phyloP scores from a whole-genome alignment of 768 basidiomycete genomes.

The Tremella mesenterica region DNA sequence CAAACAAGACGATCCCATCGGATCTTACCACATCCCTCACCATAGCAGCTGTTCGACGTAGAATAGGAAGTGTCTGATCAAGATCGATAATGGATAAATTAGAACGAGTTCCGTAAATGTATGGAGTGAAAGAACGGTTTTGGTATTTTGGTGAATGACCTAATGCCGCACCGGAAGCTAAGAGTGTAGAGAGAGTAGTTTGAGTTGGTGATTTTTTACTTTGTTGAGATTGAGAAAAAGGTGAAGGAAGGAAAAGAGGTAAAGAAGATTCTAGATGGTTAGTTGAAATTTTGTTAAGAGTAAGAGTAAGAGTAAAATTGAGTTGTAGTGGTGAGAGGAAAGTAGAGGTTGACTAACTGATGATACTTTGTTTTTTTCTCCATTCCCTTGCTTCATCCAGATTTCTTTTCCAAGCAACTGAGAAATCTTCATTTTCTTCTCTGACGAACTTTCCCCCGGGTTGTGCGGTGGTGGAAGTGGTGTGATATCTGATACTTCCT shows the following conservation, averaged over 20 bases:
- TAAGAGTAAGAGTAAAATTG: no score
- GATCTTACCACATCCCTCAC: conserved; percentile 69
- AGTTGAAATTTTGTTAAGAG: no score
- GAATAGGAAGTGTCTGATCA: conserved; percentile 81
- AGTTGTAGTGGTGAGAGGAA: conserved; percentile 15
- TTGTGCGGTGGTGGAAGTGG: no score
- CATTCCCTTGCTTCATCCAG: neutral
- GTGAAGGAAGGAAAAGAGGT: no score
- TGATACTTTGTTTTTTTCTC: neutral
- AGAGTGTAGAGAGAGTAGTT: conserved; percentile 74
- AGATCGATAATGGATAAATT: conserved; percentile 89
- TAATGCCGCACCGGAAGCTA: conserved; percentile 88
- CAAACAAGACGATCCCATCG: conserved; percentile 78
- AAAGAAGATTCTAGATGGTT: no score
- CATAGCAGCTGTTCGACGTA: conserved; percentile 81
- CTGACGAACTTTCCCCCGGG: no score
- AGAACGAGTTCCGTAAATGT: conserved; percentile 83
- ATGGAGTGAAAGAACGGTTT: conserved; percentile 85
- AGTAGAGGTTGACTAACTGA: conserved; percentile 7
- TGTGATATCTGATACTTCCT: no score
- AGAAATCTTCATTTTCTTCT: no score
- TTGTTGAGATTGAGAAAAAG: no score
- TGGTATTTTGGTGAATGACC: conserved; percentile 69
- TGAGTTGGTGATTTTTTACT: conserved; percentile 48
- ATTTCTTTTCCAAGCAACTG: neutral